Percentiles rank a stretch among this genome's conserved stretches.
Conservation (phyloP, 495 filamentous ascomycete species). For the Sabuloglossum arenarium region DNA sequence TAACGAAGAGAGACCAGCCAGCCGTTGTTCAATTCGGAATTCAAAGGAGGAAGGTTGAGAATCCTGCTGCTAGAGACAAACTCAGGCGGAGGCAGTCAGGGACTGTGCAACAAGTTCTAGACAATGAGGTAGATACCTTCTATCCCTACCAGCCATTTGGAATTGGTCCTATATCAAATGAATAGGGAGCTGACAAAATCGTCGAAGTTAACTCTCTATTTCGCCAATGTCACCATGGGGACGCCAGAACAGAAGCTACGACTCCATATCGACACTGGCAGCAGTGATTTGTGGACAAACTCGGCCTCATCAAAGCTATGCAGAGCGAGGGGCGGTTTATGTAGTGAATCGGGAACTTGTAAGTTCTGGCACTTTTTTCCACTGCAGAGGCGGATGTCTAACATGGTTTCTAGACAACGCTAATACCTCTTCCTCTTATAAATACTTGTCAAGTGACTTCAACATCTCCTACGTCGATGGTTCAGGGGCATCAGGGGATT, state of each 20-base stretch:
- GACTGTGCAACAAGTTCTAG: conserved; percentile 16
- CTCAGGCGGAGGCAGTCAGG: conserved; percentile 12
- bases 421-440: conserved; percentile 64
- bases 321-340: conserved; percentile 9
- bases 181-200: neutral
- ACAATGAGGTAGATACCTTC: conserved; percentile 15
- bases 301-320: conserved; percentile 4
- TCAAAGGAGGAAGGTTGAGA: conserved; percentile 14
- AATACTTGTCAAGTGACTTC: conserved; percentile 57
- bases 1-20: conserved; percentile 4
- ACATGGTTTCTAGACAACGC: conserved; percentile 22
- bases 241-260: conserved; percentile 22
- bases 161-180: neutral
- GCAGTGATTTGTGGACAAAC: conserved; percentile 12
- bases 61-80: conserved; percentile 16
- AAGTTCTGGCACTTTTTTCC: neutral
- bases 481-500: conserved; percentile 60
- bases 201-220: conserved; percentile 20
- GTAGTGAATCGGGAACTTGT: conserved; percentile 17
- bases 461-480: conserved; percentile 86
- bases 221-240: conserved; percentile 23
- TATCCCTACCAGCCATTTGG: neutral
- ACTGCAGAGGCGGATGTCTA: neutral
- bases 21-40: conserved; percentile 16
- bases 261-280: conserved; percentile 28